Conservation (phyloP, 169 alveolate species). For the Sarcocystis neurona region DNA sequence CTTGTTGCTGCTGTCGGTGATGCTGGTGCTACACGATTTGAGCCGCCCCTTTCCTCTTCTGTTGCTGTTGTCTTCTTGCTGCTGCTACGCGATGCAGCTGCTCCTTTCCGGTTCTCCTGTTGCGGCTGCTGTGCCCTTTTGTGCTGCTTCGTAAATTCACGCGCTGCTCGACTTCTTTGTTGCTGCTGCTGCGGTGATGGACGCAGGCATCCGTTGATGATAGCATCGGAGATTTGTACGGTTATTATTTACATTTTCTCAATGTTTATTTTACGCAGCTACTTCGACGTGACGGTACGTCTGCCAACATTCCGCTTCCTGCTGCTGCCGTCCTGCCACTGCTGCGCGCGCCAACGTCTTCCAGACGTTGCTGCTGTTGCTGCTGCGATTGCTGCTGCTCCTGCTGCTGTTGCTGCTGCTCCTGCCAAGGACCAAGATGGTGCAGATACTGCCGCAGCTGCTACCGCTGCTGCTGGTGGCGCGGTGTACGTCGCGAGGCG, state of each 20-base stretch:
- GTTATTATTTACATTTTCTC: constrained; percentile 82
- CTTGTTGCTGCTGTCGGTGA: not conserved
- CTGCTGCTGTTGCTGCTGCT: no score
- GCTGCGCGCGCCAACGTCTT: not conserved
- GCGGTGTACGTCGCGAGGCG: no score
- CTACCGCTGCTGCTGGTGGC: no score
- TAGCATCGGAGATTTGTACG: constrained; percentile 79
- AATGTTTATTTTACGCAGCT: constrained; percentile 84
- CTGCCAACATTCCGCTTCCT: not conserved
- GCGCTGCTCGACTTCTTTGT: no score
- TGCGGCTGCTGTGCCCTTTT: not conserved
- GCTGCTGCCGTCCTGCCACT: not conserved
- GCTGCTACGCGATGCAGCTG: not conserved
- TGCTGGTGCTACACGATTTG: no score
- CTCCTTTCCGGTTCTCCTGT: not conserved
- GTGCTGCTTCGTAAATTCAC: no score
- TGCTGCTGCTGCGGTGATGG: not conserved
- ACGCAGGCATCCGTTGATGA: constrained; percentile 81
- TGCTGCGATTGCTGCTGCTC: not conserved
- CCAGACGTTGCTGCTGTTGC: not conserved
- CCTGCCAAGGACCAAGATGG: no score
- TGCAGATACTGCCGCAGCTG: no score
- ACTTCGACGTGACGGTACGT: constrained; percentile 80
- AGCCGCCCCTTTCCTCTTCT: no score
- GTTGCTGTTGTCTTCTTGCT: no score